Conservation (phyloP, 2,329 filamentous ascomycete species). For the Cryphonectria radicalis region DNA sequence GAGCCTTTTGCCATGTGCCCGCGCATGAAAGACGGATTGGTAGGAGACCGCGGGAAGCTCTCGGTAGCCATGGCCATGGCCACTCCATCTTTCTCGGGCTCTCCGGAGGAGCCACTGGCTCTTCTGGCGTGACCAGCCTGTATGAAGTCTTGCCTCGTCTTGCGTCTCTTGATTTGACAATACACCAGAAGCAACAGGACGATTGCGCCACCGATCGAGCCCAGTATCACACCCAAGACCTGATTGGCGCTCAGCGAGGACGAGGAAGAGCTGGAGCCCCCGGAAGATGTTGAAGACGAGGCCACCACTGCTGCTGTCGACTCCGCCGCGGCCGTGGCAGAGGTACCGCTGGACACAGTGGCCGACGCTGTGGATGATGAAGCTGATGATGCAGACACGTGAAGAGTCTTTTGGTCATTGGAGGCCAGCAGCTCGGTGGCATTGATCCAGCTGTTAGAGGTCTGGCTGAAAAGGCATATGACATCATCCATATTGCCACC, state of each 20-base stretch:
- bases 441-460: conserved; percentile 78
- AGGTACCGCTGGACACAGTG: conserved; percentile 38
- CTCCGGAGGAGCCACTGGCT: conserved; percentile 44
- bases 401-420: conserved; percentile 44
- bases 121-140: conserved; percentile 51
- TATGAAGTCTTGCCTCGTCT: conserved; percentile 57
- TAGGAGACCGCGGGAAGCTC: conserved; percentile 41
- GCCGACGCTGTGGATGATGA: conserved; percentile 34
- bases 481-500: conserved; percentile 71
- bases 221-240: conserved; percentile 81
- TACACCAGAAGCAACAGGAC: conserved; percentile 73
- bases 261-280: conserved; percentile 35
- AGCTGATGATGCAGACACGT: conserved; percentile 39
- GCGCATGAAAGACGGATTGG: conserved; percentile 46
- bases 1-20: conserved; percentile 59
- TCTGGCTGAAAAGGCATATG: conserved; percentile 77
- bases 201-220: conserved; percentile 76
- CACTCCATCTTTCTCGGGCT: conserved; percentile 61
- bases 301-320: conserved; percentile 34
- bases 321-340: conserved; percentile 35
- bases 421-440: conserved; percentile 63
- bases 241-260: conserved; percentile 46
- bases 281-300: conserved; percentile 32
- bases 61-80: conserved; percentile 48
- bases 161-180: conserved; percentile 65